Evolutionary conservation across 1,284 basidiomycete genomes (phyloP).

Genomic region (Apiotrichum laibachii): DNA sequence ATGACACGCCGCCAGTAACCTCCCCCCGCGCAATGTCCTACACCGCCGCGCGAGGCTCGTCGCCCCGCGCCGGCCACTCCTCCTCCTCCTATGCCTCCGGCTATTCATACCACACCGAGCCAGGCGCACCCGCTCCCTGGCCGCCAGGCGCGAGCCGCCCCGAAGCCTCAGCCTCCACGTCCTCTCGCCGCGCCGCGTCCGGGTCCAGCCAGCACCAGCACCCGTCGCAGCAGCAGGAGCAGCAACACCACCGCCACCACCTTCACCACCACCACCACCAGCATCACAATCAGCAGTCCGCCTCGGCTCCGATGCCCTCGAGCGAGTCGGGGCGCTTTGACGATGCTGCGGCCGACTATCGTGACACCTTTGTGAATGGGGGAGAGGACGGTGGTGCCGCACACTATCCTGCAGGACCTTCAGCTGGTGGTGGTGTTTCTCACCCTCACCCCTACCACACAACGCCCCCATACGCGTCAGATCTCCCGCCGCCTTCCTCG

Average conservation of each 20-base stretch:
- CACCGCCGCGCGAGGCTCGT: constrained; percentile 24
- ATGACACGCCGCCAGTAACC: constrained; percentile 16
- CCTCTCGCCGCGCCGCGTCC: background rate
- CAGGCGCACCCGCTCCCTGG: background rate
- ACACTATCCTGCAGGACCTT: background rate
- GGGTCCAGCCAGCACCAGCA: background rate
- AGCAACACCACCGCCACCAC: too few relatives aligned
- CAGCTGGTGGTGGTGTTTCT: background rate
- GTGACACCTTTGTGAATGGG: background rate
- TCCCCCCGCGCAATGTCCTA: constrained; percentile 14
- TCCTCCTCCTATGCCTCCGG: constrained; percentile 6
- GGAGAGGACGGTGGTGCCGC: background rate
- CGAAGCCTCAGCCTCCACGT: constrained; percentile 1
- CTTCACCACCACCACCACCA: background rate
- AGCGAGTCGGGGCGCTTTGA: background rate
- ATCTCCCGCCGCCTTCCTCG: background rate
- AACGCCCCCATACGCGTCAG: background rate
- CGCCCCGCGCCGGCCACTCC: constrained; percentile 20
- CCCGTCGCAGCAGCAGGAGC: too few relatives aligned
- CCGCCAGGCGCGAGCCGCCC: background rate
- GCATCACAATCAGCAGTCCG: background rate
- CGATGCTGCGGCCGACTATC: background rate
- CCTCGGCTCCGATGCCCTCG: background rate
- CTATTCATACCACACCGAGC: background rate
- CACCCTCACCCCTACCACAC: background rate